phyloP scores from a whole-genome alignment of 1,284 basidiomycete species.

The Exobasidium rhododendri region DNA sequence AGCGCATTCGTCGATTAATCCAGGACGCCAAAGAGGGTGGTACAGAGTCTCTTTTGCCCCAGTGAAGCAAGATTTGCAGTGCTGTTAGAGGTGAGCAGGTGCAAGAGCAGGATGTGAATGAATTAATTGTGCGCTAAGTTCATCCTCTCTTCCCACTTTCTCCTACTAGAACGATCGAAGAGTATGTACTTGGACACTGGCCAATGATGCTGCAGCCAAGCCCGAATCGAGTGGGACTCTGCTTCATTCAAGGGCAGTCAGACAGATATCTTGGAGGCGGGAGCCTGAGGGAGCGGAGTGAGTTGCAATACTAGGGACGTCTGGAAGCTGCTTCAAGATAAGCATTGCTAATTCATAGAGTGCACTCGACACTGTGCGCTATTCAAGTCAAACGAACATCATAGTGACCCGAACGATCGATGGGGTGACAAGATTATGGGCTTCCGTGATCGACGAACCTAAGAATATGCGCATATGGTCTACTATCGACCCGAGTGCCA shows the following conservation, averaged over 20 bases:
- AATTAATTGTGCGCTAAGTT: too few species aligned
- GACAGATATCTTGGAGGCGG: neutral
- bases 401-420: constrained; percentile 30
- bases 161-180: neutral
- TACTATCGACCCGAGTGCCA: neutral
- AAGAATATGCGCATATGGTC: constrained; percentile 20
- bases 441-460: constrained; percentile 42
- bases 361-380: too few species aligned
- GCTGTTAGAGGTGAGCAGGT: neutral
- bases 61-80: neutral
- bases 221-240: neutral
- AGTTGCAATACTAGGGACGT: too few species aligned
- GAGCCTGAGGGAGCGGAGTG: neutral
- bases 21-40: neutral
- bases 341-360: too few species aligned
- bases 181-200: neutral
- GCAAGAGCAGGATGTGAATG: neutral
- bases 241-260: neutral
- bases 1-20: neutral
- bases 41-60: neutral
- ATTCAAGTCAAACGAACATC: constrained; percentile 31
- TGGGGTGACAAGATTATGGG: constrained; percentile 34
- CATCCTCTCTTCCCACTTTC: too few species aligned
- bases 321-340: too few species aligned
- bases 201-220: neutral